A percentile compares a stretch with the other conserved stretches of the same genome.
phyloP scores from a whole-genome alignment of 441 rosid species.

The Pelargonium citronellum region DNA sequence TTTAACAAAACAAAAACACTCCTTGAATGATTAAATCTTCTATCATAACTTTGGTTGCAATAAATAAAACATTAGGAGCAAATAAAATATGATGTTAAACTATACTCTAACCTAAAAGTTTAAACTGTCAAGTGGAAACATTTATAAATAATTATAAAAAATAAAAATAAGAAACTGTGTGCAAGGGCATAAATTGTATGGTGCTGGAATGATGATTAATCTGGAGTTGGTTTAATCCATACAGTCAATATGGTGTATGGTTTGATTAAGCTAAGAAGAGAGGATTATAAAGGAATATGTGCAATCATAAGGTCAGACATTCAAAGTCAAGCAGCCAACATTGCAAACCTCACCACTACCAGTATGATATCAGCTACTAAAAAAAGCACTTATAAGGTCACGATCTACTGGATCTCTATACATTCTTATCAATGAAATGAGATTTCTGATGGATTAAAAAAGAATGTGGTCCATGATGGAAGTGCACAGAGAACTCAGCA shows the following conservation, averaged over 20 bases:
- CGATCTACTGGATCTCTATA: not conserved
- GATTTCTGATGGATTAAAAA: not conserved
- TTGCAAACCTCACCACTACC: conserved; percentile 2
- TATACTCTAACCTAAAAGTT: too few relatives aligned
- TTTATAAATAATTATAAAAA: too few relatives aligned
- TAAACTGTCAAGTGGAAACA: too few relatives aligned
- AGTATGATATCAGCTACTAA: not conserved
- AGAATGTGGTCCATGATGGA: not conserved
- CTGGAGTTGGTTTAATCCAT: too few relatives aligned
- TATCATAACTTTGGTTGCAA: too few relatives aligned
- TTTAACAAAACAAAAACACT: not conserved
- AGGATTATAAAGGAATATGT: not conserved
- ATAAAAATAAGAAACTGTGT: too few relatives aligned
- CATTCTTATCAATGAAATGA: not conserved
- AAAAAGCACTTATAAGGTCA: not conserved
- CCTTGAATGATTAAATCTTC: not conserved
- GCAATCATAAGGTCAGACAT: not conserved
- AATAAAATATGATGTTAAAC: too few relatives aligned
- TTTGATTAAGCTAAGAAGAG: not conserved
- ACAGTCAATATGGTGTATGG: too few relatives aligned
- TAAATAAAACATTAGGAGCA: too few relatives aligned
- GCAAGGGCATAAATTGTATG: too few relatives aligned
- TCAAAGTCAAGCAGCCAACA: not conserved
- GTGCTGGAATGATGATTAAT: too few relatives aligned
- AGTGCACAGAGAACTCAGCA: not conserved